These are phyloP conservation scores for Aspergillus haitiensis DNA, from an alignment of 495 filamentous ascomycete species.

Conservation along the genomic window DNA sequence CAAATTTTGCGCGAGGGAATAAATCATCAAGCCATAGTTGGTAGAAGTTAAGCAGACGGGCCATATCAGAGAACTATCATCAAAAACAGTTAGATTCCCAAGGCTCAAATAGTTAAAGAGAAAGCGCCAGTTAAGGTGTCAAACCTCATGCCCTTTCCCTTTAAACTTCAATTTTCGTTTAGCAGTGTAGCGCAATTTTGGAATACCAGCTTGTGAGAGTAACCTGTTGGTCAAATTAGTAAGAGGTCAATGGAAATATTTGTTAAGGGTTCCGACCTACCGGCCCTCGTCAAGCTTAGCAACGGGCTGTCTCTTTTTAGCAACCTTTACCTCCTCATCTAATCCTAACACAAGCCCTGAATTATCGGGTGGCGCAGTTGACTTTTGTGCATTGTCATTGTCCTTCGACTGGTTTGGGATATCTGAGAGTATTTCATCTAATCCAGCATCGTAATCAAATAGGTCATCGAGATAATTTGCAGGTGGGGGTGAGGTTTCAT, in stretches of 20 bases:
- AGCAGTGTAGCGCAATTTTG: slow-evolving; percentile 71
- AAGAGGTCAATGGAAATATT: neutral
- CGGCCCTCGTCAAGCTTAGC: slow-evolving; percentile 85
- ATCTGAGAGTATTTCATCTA: slow-evolving; percentile 51
- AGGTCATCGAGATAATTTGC: slow-evolving; percentile 56
- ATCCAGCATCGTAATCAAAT: slow-evolving; percentile 68
- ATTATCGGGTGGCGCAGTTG: slow-evolving; percentile 33
- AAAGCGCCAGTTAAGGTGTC: slow-evolving; percentile 7
- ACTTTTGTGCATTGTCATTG: slow-evolving; percentile 29
- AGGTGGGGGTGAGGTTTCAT: slow-evolving; percentile 19
- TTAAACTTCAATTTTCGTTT: slow-evolving; percentile 75
- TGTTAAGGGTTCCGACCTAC: slow-evolving; percentile 42
- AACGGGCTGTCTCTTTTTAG: slow-evolving; percentile 68
- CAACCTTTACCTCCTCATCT: slow-evolving; percentile 82
- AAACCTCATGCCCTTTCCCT: slow-evolving; percentile 91
- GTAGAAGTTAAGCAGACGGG: slow-evolving; percentile 82
- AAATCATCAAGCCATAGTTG: slow-evolving; percentile 97
- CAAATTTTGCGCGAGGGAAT: slow-evolving; percentile 91
- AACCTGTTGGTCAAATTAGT: slow-evolving; percentile 49
- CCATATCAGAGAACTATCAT: slow-evolving; percentile 76
- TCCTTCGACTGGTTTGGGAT: slow-evolving; percentile 31
- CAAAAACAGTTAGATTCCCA: neutral
- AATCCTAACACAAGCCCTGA: slow-evolving; percentile 59
- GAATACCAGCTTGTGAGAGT: slow-evolving; percentile 77
- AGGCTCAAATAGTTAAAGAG: neutral